These are phyloP conservation scores for Cyberlindnera maritima DNA, from an alignment of 805 yeast species.

Conservation along the genomic window DNA sequence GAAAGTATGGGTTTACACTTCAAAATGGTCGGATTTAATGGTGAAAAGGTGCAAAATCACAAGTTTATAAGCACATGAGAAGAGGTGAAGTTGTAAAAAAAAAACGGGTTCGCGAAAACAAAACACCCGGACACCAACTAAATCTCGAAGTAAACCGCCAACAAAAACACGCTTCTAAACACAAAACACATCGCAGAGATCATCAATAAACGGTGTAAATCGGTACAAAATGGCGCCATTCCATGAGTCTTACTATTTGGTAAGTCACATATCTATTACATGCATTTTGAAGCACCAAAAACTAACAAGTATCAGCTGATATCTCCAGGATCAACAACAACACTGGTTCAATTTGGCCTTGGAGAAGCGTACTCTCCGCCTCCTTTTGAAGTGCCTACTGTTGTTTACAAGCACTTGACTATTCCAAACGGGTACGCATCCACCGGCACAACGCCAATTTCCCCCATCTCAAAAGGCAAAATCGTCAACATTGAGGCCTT, in stretches of 20 bases:
- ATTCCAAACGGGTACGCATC: constrained; percentile 33
- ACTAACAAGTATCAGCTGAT: constrained; percentile 42
- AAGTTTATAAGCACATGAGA: too few relatives aligned
- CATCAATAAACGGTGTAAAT: not conserved
- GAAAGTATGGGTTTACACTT: too few relatives aligned
- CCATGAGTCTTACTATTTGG: constrained; percentile 27
- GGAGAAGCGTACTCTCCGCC: constrained; percentile 75
- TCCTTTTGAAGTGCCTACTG: constrained; percentile 70
- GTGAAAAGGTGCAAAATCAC: too few relatives aligned
- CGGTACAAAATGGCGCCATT: constrained; percentile 28
- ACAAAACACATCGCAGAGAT: not conserved
- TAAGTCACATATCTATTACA: constrained; percentile 8
- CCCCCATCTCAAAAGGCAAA: constrained; percentile 63
- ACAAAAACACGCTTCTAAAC: too few relatives aligned
- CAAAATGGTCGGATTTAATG: too few relatives aligned
- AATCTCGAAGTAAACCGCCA: not conserved
- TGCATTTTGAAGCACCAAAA: not conserved
- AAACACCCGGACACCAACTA: not conserved
- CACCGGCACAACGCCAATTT: constrained; percentile 40
- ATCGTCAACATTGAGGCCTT: constrained; percentile 71
- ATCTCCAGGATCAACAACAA: constrained; percentile 74
- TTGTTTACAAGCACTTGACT: constrained; percentile 52
- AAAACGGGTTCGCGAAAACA: constrained; percentile 1
- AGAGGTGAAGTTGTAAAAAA: too few relatives aligned
- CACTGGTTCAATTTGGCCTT: constrained; percentile 78